phyloP scores from a whole-genome alignment of 345 rosid genomes.

The Lumnitzera littorea region DNA sequence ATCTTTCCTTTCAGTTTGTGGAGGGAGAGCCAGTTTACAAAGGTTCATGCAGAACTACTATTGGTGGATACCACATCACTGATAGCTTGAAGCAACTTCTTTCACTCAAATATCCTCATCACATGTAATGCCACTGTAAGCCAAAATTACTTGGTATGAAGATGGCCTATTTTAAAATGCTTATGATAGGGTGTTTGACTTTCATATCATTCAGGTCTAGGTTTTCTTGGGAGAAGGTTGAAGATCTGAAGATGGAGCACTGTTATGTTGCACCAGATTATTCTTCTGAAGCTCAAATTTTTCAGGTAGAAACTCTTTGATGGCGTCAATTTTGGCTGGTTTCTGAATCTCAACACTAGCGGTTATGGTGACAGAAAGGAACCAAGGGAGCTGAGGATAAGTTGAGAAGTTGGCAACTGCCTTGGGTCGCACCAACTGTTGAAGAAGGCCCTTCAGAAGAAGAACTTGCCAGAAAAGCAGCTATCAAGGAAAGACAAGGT shows the following conservation, averaged over 20 bases:
- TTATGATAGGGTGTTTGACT: neutral
- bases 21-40: slow-evolving; percentile 75
- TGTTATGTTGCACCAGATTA: slow-evolving; percentile 78
- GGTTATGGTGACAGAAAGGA: slow-evolving; percentile 54
- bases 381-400: slow-evolving; percentile 84
- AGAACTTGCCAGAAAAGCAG: slow-evolving; percentile 96
- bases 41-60: slow-evolving; percentile 78
- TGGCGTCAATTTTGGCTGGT: slow-evolving; percentile 1
- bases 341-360: slow-evolving; percentile 5
- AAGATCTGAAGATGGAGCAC: slow-evolving; percentile 94
- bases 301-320: slow-evolving; percentile 43
- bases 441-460: slow-evolving; percentile 97
- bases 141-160: no score
- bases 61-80: slow-evolving; percentile 90
- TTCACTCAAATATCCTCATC: slow-evolving; percentile 90
- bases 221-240: slow-evolving; percentile 91
- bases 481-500: slow-evolving; percentile 83
- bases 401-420: slow-evolving; percentile 90
- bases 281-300: slow-evolving; percentile 56
- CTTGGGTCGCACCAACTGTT: slow-evolving; percentile 80
- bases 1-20: slow-evolving; percentile 48
- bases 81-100: slow-evolving; percentile 90
- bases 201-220: slow-evolving; percentile 43
- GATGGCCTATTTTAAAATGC: no score
- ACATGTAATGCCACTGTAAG: slow-evolving; percentile 40